Evolutionary conservation across 1,284 basidiomycete species (phyloP).

Genomic region (Rhodotorula mucilaginosa): DNA sequence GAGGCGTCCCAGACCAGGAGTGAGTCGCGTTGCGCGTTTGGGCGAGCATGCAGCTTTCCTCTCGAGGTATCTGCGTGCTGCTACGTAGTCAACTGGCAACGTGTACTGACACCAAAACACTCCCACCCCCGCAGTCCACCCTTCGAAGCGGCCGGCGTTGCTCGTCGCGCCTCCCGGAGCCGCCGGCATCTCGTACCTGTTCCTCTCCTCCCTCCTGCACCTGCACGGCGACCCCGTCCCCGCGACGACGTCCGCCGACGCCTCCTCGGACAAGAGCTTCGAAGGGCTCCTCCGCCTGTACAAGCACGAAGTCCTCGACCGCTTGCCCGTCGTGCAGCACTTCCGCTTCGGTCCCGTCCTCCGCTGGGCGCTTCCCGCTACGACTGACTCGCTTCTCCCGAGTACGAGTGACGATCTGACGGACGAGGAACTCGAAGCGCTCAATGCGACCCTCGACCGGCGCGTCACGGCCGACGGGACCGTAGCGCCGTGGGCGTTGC

Average conservation of each 20-base stretch:
- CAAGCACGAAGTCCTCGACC: conserved; percentile 90
- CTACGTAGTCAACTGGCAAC: too few relatives aligned
- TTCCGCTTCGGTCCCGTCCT: conserved; percentile 65
- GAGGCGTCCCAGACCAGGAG: conserved; percentile 80
- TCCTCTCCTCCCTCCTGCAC: conserved; percentile 63
- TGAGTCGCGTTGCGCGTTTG: conserved; percentile 27
- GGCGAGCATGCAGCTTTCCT: too few relatives aligned
- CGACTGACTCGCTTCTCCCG: conserved; percentile 13
- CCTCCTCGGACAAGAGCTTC: conserved; percentile 78
- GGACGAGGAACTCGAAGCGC: conserved; percentile 8
- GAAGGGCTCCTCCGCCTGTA: conserved; percentile 93
- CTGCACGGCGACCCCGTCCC: conserved; percentile 64
- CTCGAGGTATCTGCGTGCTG: too few relatives aligned
- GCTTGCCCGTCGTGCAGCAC: conserved; percentile 93
- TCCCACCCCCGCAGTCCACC: conserved; percentile 51
- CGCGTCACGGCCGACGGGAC: conserved; percentile 18
- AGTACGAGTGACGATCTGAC: conserved; percentile 13
- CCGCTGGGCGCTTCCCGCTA: conserved; percentile 28
- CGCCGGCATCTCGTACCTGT: conserved; percentile 48
- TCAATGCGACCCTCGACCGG: conserved; percentile 1
- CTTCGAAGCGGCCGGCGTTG: conserved; percentile 60
- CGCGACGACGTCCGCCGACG: conserved; percentile 80
- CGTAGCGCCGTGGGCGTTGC: conserved; percentile 34
- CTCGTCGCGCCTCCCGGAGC: conserved; percentile 58
- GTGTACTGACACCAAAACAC: background rate